Evolutionary conservation across 1,284 basidiomycete genomes (phyloP).

Genomic region (Ustilago esculenta): DNA sequence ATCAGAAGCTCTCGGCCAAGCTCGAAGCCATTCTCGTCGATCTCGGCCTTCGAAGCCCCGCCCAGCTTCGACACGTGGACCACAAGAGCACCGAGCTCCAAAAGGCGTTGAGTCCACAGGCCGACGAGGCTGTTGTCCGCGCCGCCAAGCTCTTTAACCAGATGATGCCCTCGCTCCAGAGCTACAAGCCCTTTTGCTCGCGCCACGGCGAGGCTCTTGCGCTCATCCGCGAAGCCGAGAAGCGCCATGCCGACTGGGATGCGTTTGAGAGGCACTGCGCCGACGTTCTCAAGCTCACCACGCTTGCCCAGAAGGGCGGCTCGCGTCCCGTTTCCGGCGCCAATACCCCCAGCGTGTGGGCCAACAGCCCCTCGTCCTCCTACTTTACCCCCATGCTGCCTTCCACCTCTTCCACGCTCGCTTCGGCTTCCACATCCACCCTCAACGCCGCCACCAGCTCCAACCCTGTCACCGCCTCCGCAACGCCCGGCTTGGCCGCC

Average conservation of each 20-base stretch:
- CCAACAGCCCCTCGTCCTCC: conserved; percentile 25
- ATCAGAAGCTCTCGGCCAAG: conserved; percentile 52
- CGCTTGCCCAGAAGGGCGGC: conserved; percentile 15
- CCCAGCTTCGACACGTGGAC: conserved; percentile 11
- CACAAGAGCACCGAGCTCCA: conserved; percentile 36
- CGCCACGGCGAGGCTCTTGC: conserved; percentile 63
- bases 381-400: conserved; percentile 34
- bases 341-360: conserved; percentile 32
- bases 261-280: conserved; percentile 58
- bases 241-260: conserved; percentile 61
- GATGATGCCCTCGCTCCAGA: conserved; percentile 44
- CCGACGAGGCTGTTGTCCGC: conserved; percentile 47
- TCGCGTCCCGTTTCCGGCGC: conserved; percentile 36
- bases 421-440: conserved; percentile 20
- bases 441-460: conserved; percentile 15
- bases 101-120: conserved; percentile 46
- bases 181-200: conserved; percentile 64
- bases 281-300: conserved; percentile 46
- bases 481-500: conserved; percentile 16
- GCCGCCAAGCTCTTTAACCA: conserved; percentile 46
- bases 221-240: conserved; percentile 61
- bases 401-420: conserved; percentile 14
- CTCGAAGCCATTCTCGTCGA: conserved; percentile 51
- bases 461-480: conserved; percentile 17
- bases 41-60: conserved; percentile 37